Evolutionary conservation across 345 rosid genomes (phyloP), one percentile per base, ranked within the genome.

Genomic region (Iberis pinnata): DNA sequence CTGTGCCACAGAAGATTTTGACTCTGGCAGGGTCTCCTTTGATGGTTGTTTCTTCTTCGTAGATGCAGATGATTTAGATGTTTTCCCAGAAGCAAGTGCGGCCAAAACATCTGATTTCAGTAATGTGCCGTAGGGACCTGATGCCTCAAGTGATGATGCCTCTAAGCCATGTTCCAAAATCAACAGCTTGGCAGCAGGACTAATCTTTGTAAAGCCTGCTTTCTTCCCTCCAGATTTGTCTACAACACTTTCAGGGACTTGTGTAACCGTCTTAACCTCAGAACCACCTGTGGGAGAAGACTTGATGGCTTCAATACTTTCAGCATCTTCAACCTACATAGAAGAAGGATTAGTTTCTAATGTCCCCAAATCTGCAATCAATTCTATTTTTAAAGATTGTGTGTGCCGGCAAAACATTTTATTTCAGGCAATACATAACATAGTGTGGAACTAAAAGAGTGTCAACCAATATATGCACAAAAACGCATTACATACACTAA

Each of bases 111-210:
- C 98, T 70, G 75, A 79, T 74, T 90, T 90, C 26, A 90, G 76
- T 70, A 87, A 75, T 64, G 96, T 87, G 41, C 96, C 88, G 36
- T 58, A 67, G 59, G 86, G 82, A 60, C 98, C 96, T 9, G 98
- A 70, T 43, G 98, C 89, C 69, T 65, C 77, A 49, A 90, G 58
- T n/a, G 77, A 79, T 58, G 89, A 79, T 70, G 68, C 45, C 70
- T 90, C 98, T 77, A 90, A 70, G 48, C 92, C 88, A 70, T 84
- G 60, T 71, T 82, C 84, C 32, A 72, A 68, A 61, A 90, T 87
- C 37, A 90, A 80, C 61, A 80, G 39, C 61, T 82, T 90, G 42
- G 98, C 96, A 14, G 98, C 68, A 51, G 98, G 95, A 56, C 96
- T 90, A 63, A 90, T 84, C 81, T 76, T 90, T 40, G 82, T 75